Evolutionary conservation across 2,329 filamentous ascomycete species (phyloP), one percentile per base, ranked within the genome.

Genomic region (Phoma herbarum): DNA sequence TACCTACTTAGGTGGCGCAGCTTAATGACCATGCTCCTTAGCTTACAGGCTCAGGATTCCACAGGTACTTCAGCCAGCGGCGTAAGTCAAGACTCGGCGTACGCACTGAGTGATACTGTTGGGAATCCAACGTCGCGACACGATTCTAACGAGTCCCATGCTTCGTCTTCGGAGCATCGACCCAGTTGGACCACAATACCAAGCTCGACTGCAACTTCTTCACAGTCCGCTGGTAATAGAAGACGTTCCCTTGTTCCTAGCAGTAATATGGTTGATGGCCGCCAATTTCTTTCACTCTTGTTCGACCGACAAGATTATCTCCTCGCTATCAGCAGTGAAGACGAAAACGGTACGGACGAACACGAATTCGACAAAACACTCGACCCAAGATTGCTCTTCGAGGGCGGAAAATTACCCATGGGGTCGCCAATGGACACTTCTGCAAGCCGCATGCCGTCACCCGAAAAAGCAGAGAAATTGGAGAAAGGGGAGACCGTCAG

Each of bases 231-330:
- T 16, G 52, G 52, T 1, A 57, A 57, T 46, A 60, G 59, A 10
- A 67, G 63, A 35, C 63, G 63, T 14, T 35, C 56, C 37, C 37
- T 33, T 12, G 43, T 25, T 7, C 20, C 25, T 10, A 51, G 45
- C 2, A 33, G 44, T 22, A 26, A 46, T 7, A 10, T 9, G 20
- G 25, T 37, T 3, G 54, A 51, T 1, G 45, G 51, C 3, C 45
- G 42, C 14, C 42, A 49, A 10, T 70, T 69, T 14, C 39, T 70
- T 18, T 61, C 53, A 6, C 50, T 62, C 2, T 23, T 70, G 16
- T 70, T 65, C 33, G 61, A 70, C 25, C 62, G 68, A 35, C 61
- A 68, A 14, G 68, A 70, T 53, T 65, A 52, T 25, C 64, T 70
- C 10, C 52, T 63, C 18, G 28, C 61, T 5, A 48, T 45, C 22